phyloP scores from a whole-genome alignment of 306 rosid genomes.

The Luffa aegyptiaca region DNA sequence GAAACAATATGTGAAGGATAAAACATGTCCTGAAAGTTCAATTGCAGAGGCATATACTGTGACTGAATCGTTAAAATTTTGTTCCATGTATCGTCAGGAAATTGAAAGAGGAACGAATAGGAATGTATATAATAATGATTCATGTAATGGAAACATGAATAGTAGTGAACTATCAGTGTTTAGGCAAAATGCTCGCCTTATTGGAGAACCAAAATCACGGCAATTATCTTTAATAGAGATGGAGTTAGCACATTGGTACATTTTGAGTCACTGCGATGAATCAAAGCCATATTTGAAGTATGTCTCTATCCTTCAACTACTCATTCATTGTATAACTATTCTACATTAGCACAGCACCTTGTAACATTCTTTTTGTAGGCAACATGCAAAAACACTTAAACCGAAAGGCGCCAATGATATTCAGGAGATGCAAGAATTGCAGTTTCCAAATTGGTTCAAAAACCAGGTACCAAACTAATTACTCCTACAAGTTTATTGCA shows the following conservation, averaged over 20 bases:
- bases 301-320: not conserved
- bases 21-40: not conserved
- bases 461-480: not conserved
- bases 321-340: not conserved
- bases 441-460: conserved; percentile 1
- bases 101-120: not conserved
- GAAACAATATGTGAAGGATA: conserved; percentile 2
- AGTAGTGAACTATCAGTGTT: not conserved
- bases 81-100: not conserved
- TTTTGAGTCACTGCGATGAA: not conserved
- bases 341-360: not conserved
- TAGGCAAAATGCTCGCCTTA: not conserved
- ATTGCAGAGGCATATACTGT: not conserved
- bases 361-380: not conserved
- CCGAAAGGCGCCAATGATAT: not conserved
- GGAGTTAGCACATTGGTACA: not conserved
- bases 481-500: not conserved
- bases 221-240: not conserved
- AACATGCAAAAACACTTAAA: not conserved
- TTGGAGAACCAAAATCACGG: not conserved
- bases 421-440: not conserved
- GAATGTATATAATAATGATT: not conserved
- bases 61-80: not conserved
- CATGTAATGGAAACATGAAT: not conserved
- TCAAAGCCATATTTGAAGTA: not conserved